Evolutionary conservation across 2,329 filamentous ascomycete species (phyloP).

Genomic region (Eutypella sp.): DNA sequence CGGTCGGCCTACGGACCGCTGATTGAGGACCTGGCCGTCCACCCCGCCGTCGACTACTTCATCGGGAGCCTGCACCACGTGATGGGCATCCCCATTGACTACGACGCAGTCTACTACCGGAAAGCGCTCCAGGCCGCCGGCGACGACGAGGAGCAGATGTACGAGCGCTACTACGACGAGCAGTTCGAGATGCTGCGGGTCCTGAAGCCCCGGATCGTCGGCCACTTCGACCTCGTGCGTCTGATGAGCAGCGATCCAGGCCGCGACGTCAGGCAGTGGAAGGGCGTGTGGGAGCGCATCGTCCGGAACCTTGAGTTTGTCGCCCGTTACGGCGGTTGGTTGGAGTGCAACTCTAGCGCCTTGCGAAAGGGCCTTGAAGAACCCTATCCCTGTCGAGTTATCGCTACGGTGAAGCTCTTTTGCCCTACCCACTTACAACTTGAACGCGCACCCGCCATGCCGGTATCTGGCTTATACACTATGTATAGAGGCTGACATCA

Average conservation of each 20-base stretch:
- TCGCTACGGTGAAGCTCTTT: conserved; percentile 61
- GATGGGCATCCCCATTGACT: conserved; percentile 83
- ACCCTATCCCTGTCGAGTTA: conserved; percentile 76
- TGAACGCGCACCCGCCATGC: not conserved
- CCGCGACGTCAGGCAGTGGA: conserved; percentile 52
- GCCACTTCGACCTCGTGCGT: conserved; percentile 90
- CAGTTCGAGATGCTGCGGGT: conserved; percentile 75
- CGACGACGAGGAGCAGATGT: conserved; percentile 61
- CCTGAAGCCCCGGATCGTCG: conserved; percentile 72
- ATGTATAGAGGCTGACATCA: conserved; percentile 1
- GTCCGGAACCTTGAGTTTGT: conserved; percentile 69
- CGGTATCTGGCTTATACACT: too few species aligned
- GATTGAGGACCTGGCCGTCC: conserved; percentile 53
- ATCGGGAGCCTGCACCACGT: conserved; percentile 92
- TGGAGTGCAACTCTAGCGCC: conserved; percentile 87
- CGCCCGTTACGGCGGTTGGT: conserved; percentile 67
- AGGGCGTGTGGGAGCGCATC: conserved; percentile 67
- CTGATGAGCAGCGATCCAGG: conserved; percentile 69
- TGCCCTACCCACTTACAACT: conserved; percentile 1
- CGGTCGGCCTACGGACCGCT: conserved; percentile 56
- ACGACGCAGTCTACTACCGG: conserved; percentile 63
- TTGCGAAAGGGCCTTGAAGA: conserved; percentile 85
- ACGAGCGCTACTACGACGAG: conserved; percentile 80
- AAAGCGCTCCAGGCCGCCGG: conserved; percentile 49
- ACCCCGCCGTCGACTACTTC: conserved; percentile 77